Evolutionary conservation across 257 asterid genomes (phyloP), one percentile per base, ranked within the genome.

Genomic region (Oldenlandia corymbosa): DNA sequence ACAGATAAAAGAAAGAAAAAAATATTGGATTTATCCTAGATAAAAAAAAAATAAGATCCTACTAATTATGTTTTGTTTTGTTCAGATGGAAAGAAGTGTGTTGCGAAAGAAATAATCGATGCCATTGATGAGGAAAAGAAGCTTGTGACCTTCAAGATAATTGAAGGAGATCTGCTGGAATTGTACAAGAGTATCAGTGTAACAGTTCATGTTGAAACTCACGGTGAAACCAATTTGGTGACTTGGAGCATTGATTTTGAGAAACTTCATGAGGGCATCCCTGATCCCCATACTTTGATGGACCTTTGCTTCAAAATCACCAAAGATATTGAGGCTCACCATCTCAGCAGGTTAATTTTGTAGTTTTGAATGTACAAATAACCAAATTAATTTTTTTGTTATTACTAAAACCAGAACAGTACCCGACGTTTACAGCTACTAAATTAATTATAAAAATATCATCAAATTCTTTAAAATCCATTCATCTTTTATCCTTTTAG

Each of bases 41-140:
- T n/a, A n/a, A n/a, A n/a, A n/a, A n/a, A n/a, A n/a, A n/a, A n/a
- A n/a, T n/a, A n/a, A n/a, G n/a, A n/a, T n/a, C n/a, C n/a, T n/a
- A n/a, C n/a, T n/a, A n/a, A n/a, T n/a, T n/a, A n/a, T n/a, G n/a
- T n/a, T n/a, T n/a, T n/a, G n/a, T n/a, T n/a, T n/a, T n/a, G n/a
- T n/a, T n/a, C 47, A 75, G 84, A 66, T 37, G 81, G 72, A 7
- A 64, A 64, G 28, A 30, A 54, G 62, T 17, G 4, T n/a, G 57
- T 60, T 2, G 18, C 58, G 2, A 78, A 68, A 39, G 75, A 74
- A 59, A 47, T 45, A 0, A 54, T 74, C 26, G 76, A 72, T 8
- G 77, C 51, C 46, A 37, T 75, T 32, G 77, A 79, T 45, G 72
- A 72, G 50, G 34, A 28, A 39, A 69, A 67, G 21, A 72, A 70